Percentiles rank a stretch among this genome's conserved stretches.
Conservation (phyloP, 352 stramenopile genomes). For the Phytophthora uliginosa region DNA sequence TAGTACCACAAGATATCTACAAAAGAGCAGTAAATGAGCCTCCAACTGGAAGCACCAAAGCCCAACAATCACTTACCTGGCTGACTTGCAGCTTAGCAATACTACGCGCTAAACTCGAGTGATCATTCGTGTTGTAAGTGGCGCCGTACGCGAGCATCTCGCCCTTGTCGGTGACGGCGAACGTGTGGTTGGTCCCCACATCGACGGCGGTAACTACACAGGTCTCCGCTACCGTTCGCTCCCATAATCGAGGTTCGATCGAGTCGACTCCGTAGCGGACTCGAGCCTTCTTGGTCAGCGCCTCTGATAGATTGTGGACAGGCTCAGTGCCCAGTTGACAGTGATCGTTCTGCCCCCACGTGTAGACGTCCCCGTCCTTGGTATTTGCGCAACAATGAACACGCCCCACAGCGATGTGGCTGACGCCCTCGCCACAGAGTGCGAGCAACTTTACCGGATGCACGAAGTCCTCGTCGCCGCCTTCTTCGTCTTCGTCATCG, state of each 20-base stretch:
- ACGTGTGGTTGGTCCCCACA: constrained; percentile 81
- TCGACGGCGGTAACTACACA: constrained; percentile 66
- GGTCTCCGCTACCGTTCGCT: constrained; percentile 66
- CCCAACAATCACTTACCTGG: constrained; percentile 44
- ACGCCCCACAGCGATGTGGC: constrained; percentile 76
- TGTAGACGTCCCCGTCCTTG: constrained; percentile 86
- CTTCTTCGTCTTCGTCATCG: constrained; percentile 40
- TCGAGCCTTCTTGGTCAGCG: constrained; percentile 62
- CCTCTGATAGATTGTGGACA: constrained; percentile 63
- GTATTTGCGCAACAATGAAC: constrained; percentile 82
- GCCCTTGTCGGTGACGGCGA: constrained; percentile 60
- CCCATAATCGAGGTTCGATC: constrained; percentile 73
- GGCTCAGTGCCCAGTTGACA: constrained; percentile 81
- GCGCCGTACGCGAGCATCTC: constrained; percentile 77
- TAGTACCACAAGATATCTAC: constrained; percentile 81
- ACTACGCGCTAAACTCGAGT: constrained; percentile 64
- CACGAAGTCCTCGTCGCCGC: constrained; percentile 74
- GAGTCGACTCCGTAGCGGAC: constrained; percentile 72
- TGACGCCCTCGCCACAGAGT: constrained; percentile 78
- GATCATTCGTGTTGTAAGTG: constrained; percentile 69
- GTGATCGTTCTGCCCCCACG: constrained; percentile 88
- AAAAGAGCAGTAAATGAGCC: neutral
- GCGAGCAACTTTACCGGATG: constrained; percentile 70
- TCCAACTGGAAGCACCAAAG: no score
- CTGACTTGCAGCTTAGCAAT: constrained; percentile 67